phyloP scores from a whole-genome alignment of 331 rosid species.

The Rhamnella rubrinervis region DNA sequence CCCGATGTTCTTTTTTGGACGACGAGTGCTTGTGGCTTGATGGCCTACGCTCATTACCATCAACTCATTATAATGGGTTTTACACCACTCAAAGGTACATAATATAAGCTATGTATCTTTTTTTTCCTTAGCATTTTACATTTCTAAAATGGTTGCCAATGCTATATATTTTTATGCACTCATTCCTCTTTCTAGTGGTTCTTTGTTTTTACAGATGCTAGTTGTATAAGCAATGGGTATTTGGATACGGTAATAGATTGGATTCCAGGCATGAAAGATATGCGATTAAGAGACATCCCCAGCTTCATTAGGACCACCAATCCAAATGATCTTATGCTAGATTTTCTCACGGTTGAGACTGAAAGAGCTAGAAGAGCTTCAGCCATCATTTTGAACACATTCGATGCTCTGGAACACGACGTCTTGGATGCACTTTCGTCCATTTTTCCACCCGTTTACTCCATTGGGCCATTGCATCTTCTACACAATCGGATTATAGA shows the following conservation, averaged over 20 bases:
- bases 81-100: conserved; percentile 55
- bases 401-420: conserved; percentile 28
- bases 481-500: conserved; percentile 12
- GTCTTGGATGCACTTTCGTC: conserved; percentile 15
- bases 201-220: conserved; percentile 36
- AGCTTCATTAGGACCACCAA: conserved; percentile 35
- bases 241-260: conserved; percentile 36
- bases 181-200: neutral
- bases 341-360: neutral
- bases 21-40: conserved; percentile 55
- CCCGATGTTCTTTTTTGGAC: conserved; percentile 58
- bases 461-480: conserved; percentile 29
- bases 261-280: conserved; percentile 37
- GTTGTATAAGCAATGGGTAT: conserved; percentile 37
- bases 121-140: too few relatives aligned
- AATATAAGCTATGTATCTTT: too few relatives aligned
- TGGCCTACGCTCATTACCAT: conserved; percentile 38
- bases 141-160: too few relatives aligned
- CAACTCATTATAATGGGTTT: conserved; percentile 36
- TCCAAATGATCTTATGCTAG: conserved; percentile 25
- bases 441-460: conserved; percentile 24
- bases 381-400: conserved; percentile 36
- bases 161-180: too few relatives aligned
- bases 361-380: conserved; percentile 31
- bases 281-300: conserved; percentile 40